Base-by-base conservation (phyloP, 202 grass and related monocot genomes). In the Zoysia matrella region DNA sequence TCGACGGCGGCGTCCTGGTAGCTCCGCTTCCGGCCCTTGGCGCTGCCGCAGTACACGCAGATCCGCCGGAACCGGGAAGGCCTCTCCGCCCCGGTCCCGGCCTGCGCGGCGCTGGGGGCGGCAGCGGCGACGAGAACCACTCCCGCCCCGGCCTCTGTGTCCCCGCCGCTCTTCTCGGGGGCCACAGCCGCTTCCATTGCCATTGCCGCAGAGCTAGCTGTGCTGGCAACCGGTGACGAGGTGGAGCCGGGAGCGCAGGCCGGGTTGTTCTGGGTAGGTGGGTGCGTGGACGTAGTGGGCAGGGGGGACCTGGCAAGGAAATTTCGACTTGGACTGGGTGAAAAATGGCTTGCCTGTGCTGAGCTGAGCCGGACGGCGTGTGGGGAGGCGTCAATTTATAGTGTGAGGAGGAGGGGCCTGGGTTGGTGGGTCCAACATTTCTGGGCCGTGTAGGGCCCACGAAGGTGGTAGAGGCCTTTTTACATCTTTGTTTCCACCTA, bases 61-160 rank as follows among this genome's bases (percentile, higher is more conserved):
- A 36, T 36, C 30, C 83, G 90, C 16, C 65, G 74, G 73, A 99
- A 99, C 83, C 91, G 86, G 56, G 96, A 93, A 18, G 12, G 78
- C 85, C 63, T 86, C 82, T 90, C 89, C 44, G 68, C 87, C 50
- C 69, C 80, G 5, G 2, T 42, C 13, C 2, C 72, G 12, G 44
- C 81, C 72, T 46, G 76, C 63, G 40, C 72, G 3, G 52, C 67
- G 4, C 11, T 80, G 47, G 13, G 78, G 11, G 44, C 3, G 7
- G 42, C 56, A 2, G 55, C 73, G 5, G 43, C 18, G 22, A 16
- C 73, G 4, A 50, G 69, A 1, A 62, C 60, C 60, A 43, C 77
- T 9, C 41, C 74, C 5, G 44, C 85, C 18, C 2, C 75, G 15
- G 41, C 51, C 2, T 14, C 68, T 5, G 45, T 66, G 9, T 36